A percentile compares a stretch with the other conserved stretches of the same genome.
phyloP scores from a whole-genome alignment of 805 yeast species.

The Candida gorgasii region DNA sequence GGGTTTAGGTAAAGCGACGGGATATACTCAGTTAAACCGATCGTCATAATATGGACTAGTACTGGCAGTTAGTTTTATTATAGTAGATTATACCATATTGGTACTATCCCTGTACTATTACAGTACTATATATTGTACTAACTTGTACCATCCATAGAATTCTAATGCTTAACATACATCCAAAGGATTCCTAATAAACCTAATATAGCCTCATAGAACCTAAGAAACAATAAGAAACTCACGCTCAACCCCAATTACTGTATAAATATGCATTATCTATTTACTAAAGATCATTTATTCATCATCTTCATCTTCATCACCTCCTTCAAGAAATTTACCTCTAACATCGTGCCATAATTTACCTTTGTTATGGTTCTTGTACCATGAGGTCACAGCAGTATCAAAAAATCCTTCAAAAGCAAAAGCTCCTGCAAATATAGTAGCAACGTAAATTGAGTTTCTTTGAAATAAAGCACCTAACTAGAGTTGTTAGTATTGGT shows the following conservation, averaged over 20 bases:
- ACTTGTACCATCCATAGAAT: no score
- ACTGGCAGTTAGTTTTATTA: no score
- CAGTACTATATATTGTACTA: no score
- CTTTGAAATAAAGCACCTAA: slow-evolving; percentile 61
- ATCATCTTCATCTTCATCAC: slow-evolving; percentile 61
- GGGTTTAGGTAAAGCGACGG: no score
- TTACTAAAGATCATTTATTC: slow-evolving; percentile 19
- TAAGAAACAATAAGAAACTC: no score
- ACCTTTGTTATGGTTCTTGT: slow-evolving; percentile 77
- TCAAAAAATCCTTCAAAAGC: slow-evolving; percentile 81
- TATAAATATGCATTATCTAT: slow-evolving; percentile 6
- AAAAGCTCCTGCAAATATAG: slow-evolving; percentile 82
- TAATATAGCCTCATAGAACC: no score
- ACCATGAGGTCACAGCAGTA: slow-evolving; percentile 64
- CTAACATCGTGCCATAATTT: slow-evolving; percentile 84
- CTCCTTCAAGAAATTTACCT: slow-evolving; percentile 54
- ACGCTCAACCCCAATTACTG: neutral
- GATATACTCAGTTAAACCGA: no score
- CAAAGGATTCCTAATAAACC: no score
- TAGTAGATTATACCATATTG: no score
- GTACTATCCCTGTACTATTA: no score
- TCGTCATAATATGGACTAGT: no score
- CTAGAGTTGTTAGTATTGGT: slow-evolving; percentile 14
- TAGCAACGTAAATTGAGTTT: slow-evolving; percentile 84
- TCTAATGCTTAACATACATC: no score